These are phyloP conservation scores for Bimuria novae-zelandiae DNA, from an alignment of 2,329 filamentous ascomycete species.

Conservation along the genomic window DNA sequence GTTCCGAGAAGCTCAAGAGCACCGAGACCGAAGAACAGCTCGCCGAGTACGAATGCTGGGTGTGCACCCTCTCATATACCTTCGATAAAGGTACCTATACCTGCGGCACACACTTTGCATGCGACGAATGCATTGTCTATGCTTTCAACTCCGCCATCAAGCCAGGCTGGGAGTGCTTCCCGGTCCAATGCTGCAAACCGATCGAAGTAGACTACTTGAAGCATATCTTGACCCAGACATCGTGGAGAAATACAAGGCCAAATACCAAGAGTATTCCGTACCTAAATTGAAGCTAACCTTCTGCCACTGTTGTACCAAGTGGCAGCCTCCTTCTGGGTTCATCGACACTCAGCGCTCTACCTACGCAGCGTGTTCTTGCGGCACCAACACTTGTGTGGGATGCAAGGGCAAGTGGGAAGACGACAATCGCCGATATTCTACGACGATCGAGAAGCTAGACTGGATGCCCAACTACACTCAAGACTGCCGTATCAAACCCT, in stretches of 20 bases:
- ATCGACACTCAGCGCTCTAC: background rate
- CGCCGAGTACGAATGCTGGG: no score
- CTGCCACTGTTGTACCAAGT: slow-evolving; percentile 4
- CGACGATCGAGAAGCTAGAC: background rate
- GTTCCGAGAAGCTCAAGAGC: no score
- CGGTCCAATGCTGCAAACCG: background rate
- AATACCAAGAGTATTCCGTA: background rate
- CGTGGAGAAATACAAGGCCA: background rate
- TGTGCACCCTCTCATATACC: no score
- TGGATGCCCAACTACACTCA: slow-evolving; percentile 17
- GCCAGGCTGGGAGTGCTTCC: background rate
- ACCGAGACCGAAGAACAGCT: no score
- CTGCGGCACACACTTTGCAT: no score
- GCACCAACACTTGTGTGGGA: slow-evolving; percentile 6
- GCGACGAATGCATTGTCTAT: background rate
- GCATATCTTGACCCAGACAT: background rate
- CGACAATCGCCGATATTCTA: background rate
- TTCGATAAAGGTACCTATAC: no score
- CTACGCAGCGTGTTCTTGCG: slow-evolving; percentile 1
- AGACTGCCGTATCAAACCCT: slow-evolving; percentile 18
- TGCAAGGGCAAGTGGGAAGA: slow-evolving; percentile 11
- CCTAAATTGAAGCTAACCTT: background rate
- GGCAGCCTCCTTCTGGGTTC: background rate
- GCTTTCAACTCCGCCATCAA: background rate
- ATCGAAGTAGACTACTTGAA: background rate